These are phyloP conservation scores for Suhomyces bribrorum DNA, from an alignment of 1,139 yeast genomes.

Conservation along the genomic window DNA sequence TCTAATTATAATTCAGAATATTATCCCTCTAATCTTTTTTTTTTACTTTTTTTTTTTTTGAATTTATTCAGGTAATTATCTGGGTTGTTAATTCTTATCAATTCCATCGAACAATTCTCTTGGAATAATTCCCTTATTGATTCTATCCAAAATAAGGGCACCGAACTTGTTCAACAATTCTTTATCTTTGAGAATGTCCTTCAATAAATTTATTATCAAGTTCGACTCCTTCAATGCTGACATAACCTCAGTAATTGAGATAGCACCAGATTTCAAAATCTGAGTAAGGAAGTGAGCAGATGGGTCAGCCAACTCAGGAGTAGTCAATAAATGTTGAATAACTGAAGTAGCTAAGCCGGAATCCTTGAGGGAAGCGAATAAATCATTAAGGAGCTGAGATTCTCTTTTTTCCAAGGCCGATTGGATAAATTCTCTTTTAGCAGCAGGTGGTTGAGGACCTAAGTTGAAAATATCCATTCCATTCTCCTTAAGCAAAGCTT, in stretches of 20 bases:
- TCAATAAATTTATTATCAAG: slow-evolving; percentile 20
- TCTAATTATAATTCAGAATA: too few species aligned
- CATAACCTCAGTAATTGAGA: slow-evolving; percentile 23
- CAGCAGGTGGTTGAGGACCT: not conserved
- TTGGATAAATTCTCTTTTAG: not conserved
- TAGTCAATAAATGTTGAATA: slow-evolving; percentile 28
- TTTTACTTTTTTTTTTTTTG: too few species aligned
- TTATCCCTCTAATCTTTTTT: not conserved
- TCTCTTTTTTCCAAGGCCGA: slow-evolving; percentile 20
- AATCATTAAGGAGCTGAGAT: slow-evolving; percentile 23
- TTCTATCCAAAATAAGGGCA: slow-evolving; percentile 19
- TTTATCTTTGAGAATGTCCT: slow-evolving; percentile 23
- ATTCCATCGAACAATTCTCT: slow-evolving; percentile 5
- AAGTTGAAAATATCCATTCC: slow-evolving; percentile 20
- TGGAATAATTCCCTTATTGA: slow-evolving; percentile 24
- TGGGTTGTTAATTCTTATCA: not conserved
- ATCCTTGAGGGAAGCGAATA: slow-evolving; percentile 28
- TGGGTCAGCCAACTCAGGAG: slow-evolving; percentile 30
- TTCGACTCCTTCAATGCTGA: slow-evolving; percentile 27
- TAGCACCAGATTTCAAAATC: slow-evolving; percentile 27
- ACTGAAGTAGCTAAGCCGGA: slow-evolving; percentile 35
- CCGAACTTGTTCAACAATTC: slow-evolving; percentile 24
- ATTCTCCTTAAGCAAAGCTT: slow-evolving; percentile 25
- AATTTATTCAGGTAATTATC: too few species aligned
- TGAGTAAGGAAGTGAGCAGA: slow-evolving; percentile 29